These are phyloP conservation scores for Narthecium ossifragum DNA, from an alignment of 106 monocot genomes.

Conservation along the genomic window DNA sequence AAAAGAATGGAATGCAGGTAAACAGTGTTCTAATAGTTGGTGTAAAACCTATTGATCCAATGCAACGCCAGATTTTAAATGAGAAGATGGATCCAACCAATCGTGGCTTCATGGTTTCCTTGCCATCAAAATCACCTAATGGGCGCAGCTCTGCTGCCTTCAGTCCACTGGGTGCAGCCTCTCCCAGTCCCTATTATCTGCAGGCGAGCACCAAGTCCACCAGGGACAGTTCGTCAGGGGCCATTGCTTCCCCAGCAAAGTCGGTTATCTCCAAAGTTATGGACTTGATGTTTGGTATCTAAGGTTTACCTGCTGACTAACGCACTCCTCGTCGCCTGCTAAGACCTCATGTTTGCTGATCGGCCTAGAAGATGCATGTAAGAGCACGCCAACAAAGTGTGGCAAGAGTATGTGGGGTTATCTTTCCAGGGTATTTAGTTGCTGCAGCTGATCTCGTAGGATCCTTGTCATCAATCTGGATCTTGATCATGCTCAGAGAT, in stretches of 20 bases:
- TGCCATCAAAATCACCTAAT: constrained; percentile 21
- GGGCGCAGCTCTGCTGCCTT: constrained; percentile 13
- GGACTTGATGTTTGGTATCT: constrained; percentile 93
- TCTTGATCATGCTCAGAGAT: neutral
- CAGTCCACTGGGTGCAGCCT: constrained; percentile 2
- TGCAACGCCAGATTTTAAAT: constrained; percentile 37
- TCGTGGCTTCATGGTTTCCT: constrained; percentile 33
- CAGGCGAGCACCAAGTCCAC: constrained; percentile 5
- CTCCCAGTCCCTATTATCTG: constrained; percentile 13
- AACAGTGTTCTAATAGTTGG: constrained; percentile 48
- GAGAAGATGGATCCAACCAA: constrained; percentile 31
- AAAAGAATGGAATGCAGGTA: constrained; percentile 46
- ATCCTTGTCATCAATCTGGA: neutral
- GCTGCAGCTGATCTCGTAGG: too few relatives aligned
- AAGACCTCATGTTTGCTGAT: too few relatives aligned
- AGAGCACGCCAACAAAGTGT: neutral
- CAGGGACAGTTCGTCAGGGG: constrained; percentile 27
- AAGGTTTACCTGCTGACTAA: neutral
- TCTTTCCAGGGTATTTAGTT: too few relatives aligned
- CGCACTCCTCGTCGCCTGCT: neutral
- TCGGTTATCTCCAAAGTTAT: constrained; percentile 77
- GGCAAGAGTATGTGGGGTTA: neutral
- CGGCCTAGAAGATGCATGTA: neutral
- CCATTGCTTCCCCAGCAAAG: constrained; percentile 84
- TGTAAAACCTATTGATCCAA: constrained; percentile 46